Base-by-base conservation (phyloP, 2,329 filamentous ascomycete species). In the Pezicula radicicola region DNA sequence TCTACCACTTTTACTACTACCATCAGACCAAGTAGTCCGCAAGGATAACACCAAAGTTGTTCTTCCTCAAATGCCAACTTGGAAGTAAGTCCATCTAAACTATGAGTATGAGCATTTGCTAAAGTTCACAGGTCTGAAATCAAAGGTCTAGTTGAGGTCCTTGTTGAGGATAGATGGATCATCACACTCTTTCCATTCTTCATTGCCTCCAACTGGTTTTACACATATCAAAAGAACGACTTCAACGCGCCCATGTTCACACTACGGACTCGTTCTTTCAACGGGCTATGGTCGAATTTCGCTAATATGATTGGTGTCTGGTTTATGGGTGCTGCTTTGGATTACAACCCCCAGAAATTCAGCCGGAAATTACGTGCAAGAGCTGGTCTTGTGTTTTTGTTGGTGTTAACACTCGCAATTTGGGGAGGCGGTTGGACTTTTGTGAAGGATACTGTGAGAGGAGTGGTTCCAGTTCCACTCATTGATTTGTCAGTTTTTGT, bases 371-470 rank as follows among this genome's bases (percentile, higher is more conserved):
- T 79, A 3, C 83, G 87, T 55, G 89, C 89, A 60, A 87, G 83
- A 69, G 70, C 70, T 27, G 81, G 78, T 19, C 83, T 86, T 66
- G 70, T 61, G 4, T 70, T 77, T 0, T 77, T 95, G 1, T 78
- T 91, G 46, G 67, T 77, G 19, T 68, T 91, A 50, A 92, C 89
- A 13, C 84, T 92, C 70, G 81, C 73, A 44, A 80, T 92, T 62
- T 94, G 89, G 88, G 89, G 89, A 44, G 88, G 86, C 54, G 89
- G 90, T n/a, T 92, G 85, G 68, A 87, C 78, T 21, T 94, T 84
- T 91, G 62, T 88, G 89, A 69, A 73, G 66, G 52, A 70, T 72
- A 9, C 77, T 47, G 30, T 48, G 48, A 51, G 28, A 53, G 71
- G 70, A 94, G 16, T 8, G 8, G 41, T 43, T 12, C 16, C 41